Percentiles rank a stretch among this genome's conserved stretches.
These are phyloP conservation scores for Cyclocybe cylindracea DNA, from an alignment of 768 basidiomycete species.

Conservation along the genomic window DNA sequence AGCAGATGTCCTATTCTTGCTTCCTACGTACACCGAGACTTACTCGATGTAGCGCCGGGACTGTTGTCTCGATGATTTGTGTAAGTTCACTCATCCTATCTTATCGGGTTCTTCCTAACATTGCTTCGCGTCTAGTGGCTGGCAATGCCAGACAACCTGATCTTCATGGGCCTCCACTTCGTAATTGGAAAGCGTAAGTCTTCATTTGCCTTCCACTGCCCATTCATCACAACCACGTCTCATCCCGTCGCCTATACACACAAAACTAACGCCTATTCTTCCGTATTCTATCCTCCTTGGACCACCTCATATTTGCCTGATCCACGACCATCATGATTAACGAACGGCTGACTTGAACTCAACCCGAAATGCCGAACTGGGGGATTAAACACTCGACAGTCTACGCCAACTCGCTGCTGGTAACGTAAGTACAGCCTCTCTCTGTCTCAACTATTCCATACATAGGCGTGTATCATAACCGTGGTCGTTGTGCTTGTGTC, in stretches of 20 bases:
- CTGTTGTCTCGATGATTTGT: slow-evolving; percentile 49
- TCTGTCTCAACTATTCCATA: neutral
- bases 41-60: slow-evolving; percentile 35
- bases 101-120: neutral
- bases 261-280: slow-evolving; percentile 46
- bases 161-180: slow-evolving; percentile 51
- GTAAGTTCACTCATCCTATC: slow-evolving; percentile 25
- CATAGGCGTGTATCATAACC: neutral
- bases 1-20: neutral
- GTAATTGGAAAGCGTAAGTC: slow-evolving; percentile 46
- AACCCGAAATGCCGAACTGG: too few relatives aligned
- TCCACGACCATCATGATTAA: slow-evolving; percentile 29
- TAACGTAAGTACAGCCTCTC: slow-evolving; percentile 15
- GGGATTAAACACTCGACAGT: neutral
- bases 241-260: neutral
- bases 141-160: slow-evolving; percentile 40
- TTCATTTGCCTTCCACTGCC: neutral
- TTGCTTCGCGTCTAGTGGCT: slow-evolving; percentile 38
- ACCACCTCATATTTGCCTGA: too few relatives aligned
- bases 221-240: neutral
- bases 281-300: too few relatives aligned
- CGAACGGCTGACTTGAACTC: slow-evolving; percentile 1
- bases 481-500: neutral
- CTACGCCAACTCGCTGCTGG: slow-evolving; percentile 19
- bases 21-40: neutral